phyloP scores from a whole-genome alignment of 1,284 basidiomycete species.

The Pseudozyma hubeiensis region DNA sequence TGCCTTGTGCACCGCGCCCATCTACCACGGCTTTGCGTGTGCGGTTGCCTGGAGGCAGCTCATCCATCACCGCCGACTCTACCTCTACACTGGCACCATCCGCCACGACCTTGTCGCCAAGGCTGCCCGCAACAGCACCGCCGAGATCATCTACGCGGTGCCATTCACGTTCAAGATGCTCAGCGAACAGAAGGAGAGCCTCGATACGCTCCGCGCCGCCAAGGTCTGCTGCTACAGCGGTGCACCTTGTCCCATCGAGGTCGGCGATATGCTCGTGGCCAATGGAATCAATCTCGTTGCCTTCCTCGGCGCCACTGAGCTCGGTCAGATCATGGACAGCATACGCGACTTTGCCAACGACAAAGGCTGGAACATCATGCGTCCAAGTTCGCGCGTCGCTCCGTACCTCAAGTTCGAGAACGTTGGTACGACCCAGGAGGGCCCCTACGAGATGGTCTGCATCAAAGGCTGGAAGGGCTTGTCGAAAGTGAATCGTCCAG shows the following conservation, averaged over 20 bases:
- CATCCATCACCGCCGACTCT: constrained; percentile 23
- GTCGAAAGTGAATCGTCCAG: constrained; percentile 72
- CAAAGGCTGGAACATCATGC: constrained; percentile 76
- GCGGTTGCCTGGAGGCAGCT: constrained; percentile 34
- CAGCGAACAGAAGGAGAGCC: constrained; percentile 73
- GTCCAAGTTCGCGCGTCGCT: constrained; percentile 54
- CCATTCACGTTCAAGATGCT: constrained; percentile 72
- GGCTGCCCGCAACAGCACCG: constrained; percentile 13
- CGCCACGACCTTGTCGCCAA: constrained; percentile 20
- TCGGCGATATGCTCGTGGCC: constrained; percentile 74
- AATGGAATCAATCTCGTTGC: constrained; percentile 74
- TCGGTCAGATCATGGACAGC: constrained; percentile 70
- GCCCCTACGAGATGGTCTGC: constrained; percentile 73
- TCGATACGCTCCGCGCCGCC: constrained; percentile 71
- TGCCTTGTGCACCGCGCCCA: constrained; percentile 32
- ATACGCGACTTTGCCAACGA: constrained; percentile 73
- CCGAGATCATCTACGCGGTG: constrained; percentile 67
- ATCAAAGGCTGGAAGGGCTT: constrained; percentile 75
- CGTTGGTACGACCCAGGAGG: constrained; percentile 24
- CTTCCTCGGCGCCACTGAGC: constrained; percentile 71
- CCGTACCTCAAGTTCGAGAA: constrained; percentile 43
- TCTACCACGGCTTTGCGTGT: constrained; percentile 48
- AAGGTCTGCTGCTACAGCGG: constrained; percentile 73
- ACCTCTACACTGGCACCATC: constrained; percentile 34
- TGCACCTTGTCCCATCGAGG: constrained; percentile 70